phyloP scores from a whole-genome alignment of 805 yeast species.

The Kodamaea restingae region DNA sequence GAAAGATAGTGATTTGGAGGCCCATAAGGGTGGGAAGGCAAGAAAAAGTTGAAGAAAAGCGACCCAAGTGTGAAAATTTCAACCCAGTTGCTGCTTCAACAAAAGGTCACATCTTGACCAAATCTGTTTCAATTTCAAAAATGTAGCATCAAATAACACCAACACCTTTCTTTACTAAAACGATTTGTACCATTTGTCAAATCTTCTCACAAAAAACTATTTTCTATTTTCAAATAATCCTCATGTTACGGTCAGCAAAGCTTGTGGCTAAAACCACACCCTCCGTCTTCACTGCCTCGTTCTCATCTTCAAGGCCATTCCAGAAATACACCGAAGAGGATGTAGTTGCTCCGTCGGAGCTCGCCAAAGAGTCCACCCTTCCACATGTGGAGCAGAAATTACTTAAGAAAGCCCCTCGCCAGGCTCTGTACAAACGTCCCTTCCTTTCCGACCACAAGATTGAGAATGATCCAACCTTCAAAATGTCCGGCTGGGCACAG shows the following conservation, averaged over 20 bases:
- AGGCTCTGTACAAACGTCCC: constrained; percentile 33
- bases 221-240: neutral
- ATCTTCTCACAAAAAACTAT: neutral
- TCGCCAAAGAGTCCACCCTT: constrained; percentile 38
- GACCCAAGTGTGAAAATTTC: too few species aligned
- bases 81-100: too few species aligned
- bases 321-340: constrained; percentile 13
- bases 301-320: neutral
- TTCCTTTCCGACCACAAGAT: constrained; percentile 37
- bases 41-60: too few species aligned
- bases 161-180: too few species aligned
- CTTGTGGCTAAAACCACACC: neutral
- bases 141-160: too few species aligned
- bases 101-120: too few species aligned
- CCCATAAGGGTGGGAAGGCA: too few species aligned
- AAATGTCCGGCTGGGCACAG: constrained; percentile 36
- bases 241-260: constrained; percentile 1
- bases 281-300: neutral
- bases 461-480: constrained; percentile 33
- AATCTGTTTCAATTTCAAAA: too few species aligned
- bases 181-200: too few species aligned
- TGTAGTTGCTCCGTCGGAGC: constrained; percentile 27
- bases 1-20: too few species aligned
- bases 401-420: constrained; percentile 33
- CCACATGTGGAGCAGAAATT: constrained; percentile 35